These are phyloP conservation scores for Tylopilus rubrobrunneus DNA, from an alignment of 768 basidiomycete genomes.

Conservation along the genomic window DNA sequence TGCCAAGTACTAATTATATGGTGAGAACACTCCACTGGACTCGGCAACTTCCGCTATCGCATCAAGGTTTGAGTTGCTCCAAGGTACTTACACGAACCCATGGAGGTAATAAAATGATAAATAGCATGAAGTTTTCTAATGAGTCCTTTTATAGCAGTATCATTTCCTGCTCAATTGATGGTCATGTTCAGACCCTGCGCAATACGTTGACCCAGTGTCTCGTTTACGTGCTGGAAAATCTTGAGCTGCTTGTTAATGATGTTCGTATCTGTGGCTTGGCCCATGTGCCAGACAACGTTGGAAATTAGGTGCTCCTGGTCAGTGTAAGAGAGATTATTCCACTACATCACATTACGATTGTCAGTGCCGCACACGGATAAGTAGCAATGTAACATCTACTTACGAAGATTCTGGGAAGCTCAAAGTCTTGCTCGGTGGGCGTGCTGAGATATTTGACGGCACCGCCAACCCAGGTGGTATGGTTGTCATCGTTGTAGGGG, in stretches of 20 bases:
- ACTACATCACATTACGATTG: constrained; percentile 9
- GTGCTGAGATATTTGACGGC: constrained; percentile 35
- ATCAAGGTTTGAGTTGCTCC: too few relatives aligned
- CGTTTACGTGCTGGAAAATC: constrained; percentile 38
- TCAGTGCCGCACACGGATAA: not conserved
- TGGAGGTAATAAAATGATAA: too few relatives aligned
- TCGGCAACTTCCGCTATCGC: too few relatives aligned
- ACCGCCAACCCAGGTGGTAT: constrained; percentile 39
- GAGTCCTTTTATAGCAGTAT: too few relatives aligned
- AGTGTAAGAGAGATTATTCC: constrained; percentile 31
- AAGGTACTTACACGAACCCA: too few relatives aligned
- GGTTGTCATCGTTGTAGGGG: constrained; percentile 35
- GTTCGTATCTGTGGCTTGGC: constrained; percentile 25
- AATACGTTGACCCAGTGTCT: constrained; percentile 33
- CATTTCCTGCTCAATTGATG: not conserved
- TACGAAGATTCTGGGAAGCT: constrained; percentile 35
- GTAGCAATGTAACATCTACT: not conserved
- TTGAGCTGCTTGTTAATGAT: constrained; percentile 31
- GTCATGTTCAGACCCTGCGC: constrained; percentile 31
- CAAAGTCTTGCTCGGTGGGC: constrained; percentile 38
- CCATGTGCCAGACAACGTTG: constrained; percentile 38
- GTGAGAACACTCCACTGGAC: too few relatives aligned
- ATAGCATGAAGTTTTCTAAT: too few relatives aligned
- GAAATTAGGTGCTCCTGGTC: constrained; percentile 36
- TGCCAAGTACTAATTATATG: too few relatives aligned